A percentile compares a stretch with the other conserved stretches of the same genome.
These are phyloP conservation scores for Syzygium aromaticum DNA, from an alignment of 345 rosid genomes.

Conservation along the genomic window DNA sequence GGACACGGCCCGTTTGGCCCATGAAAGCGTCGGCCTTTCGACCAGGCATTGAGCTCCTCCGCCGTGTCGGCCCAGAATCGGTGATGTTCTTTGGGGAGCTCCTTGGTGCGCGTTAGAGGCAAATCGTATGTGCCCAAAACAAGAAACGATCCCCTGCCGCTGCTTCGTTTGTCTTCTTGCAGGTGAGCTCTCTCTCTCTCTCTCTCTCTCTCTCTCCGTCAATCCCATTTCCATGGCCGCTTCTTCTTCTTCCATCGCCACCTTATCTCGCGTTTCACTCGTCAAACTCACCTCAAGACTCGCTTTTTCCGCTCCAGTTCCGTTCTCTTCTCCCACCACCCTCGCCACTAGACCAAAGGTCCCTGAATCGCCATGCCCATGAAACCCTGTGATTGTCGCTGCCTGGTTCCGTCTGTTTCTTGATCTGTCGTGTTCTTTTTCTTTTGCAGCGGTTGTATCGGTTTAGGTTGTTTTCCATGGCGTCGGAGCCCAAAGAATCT, in stretches of 20 bases:
- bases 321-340: not conserved
- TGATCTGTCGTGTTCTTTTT: not conserved
- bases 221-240: not conserved
- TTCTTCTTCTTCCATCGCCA: not conserved
- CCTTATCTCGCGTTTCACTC: not conserved
- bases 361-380: not conserved
- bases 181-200: not conserved
- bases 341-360: constrained; percentile 1
- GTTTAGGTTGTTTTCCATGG: constrained; percentile 59
- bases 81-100: not conserved
- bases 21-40: not conserved
- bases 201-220: not conserved
- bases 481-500: constrained; percentile 62
- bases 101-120: not conserved
- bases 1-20: not conserved
- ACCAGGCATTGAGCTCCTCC: not conserved
- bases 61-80: not conserved
- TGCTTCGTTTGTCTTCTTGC: not conserved
- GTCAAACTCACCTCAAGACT: not conserved
- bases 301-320: not conserved
- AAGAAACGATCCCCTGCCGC: not conserved
- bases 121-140: not conserved
- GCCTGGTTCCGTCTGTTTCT: not conserved
- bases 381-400: not conserved
- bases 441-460: constrained; percentile 26